Percentiles rank a stretch among this genome's conserved stretches.
These are phyloP conservation scores for Dactylorhiza incarnata DNA, from an alignment of 106 monocot species.

Conservation along the genomic window DNA sequence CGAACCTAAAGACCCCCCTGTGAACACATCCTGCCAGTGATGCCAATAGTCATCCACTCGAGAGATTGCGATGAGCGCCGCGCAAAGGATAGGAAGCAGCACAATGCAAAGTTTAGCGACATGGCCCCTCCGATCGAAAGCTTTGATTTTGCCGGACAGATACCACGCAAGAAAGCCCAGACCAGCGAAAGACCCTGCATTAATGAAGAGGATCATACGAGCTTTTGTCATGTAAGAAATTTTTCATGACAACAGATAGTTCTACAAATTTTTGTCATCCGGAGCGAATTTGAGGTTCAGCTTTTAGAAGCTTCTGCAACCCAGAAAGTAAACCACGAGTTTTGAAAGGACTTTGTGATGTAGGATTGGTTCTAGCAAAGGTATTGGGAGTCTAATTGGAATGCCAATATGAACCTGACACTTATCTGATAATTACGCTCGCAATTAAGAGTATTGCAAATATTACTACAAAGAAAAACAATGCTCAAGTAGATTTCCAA, in stretches of 20 bases:
- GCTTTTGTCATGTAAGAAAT: background rate
- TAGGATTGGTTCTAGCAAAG: too few species aligned
- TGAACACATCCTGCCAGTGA: constrained; percentile 77
- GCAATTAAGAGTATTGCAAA: too few species aligned
- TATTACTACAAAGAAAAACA: too few species aligned
- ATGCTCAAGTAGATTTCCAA: background rate
- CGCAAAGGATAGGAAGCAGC: constrained; percentile 52
- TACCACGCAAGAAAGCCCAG: constrained; percentile 31
- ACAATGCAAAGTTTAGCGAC: constrained; percentile 59
- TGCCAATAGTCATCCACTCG: constrained; percentile 80
- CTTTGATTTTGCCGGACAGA: constrained; percentile 53
- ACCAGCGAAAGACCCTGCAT: constrained; percentile 21
- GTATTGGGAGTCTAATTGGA: too few species aligned
- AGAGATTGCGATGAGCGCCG: constrained; percentile 55
- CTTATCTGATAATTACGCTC: too few species aligned
- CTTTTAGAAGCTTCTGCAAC: background rate
- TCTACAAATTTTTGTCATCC: background rate
- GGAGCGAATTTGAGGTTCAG: background rate
- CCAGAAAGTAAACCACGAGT: background rate
- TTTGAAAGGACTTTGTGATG: background rate
- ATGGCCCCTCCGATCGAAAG: constrained; percentile 56
- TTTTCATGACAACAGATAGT: background rate
- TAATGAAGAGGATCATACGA: background rate
- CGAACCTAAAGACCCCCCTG: constrained; percentile 46
- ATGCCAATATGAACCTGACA: too few species aligned